Evolutionary conservation across 805 yeast genomes (phyloP), one percentile per base, ranked within the genome.

Genomic region (Monosporozyma unispora): DNA sequence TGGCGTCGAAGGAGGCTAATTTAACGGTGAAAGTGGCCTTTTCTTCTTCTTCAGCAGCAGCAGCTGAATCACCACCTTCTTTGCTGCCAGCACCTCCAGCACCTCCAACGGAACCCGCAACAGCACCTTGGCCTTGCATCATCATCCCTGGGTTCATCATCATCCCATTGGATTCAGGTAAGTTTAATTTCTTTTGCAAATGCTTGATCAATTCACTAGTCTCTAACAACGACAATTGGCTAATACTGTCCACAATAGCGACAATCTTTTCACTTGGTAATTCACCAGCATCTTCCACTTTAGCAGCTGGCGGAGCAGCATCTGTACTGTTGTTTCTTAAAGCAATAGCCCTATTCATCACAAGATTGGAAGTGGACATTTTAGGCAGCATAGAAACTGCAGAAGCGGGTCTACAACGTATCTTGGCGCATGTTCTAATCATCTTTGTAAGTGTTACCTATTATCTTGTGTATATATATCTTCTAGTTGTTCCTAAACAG

Each of bases 1-100:
- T 90, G 52, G 98, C 80, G 62, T 93, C 99, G 61, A 93, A 90
- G 40, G 91, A 79, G 68, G 91, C 98, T 63, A 91, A 81, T 74
- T 91, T 93, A 67, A 91, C 73, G 63, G 87, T 76, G 75, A 93
- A 93, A 57, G 93, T 87, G 9, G 39, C 39, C 12, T 31, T 31
- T 5, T 41, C 93, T 52, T 80, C 90, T 44, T 82, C 87, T 39
- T 77, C 79, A 40, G 80, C 83, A 33, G 81, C 82, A 33, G 80
- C 80, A 39, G 76, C 77, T 38, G 52, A 52, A 40, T 80, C 79
- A 44, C 77, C 80, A 42, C 76, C 78, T 21, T 29, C 37, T 18
- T 29, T 19, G 12, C 11, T 19, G 25, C 19, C 37, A 39, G 77
- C 80, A 33, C 80, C 37, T 38, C 77, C 80, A 33, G 80, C 78